Conservation (phyloP, 331 rosid species). For the Pyrus hybrid region DNA sequence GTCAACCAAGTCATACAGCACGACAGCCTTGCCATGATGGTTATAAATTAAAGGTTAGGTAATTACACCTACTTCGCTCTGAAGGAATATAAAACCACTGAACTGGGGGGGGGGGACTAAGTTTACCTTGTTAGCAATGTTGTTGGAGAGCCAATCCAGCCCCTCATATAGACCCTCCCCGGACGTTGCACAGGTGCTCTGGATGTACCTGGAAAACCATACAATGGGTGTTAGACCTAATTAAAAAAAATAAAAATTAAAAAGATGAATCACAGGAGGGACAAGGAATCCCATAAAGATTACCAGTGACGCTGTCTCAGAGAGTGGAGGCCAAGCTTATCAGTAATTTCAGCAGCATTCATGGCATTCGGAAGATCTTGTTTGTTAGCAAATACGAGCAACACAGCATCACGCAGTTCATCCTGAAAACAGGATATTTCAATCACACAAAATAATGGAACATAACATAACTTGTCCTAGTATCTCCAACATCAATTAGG, state of each 20-base stretch:
- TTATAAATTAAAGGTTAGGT: no score
- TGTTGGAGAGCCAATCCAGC: constrained; percentile 99
- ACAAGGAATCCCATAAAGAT: background rate
- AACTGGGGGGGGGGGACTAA: background rate
- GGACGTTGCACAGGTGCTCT: constrained; percentile 99
- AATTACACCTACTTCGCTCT: background rate
- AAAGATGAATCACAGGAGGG: background rate
- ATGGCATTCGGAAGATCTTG: constrained; percentile 99
- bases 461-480: background rate
- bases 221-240: constrained; percentile 5
- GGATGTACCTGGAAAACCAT: constrained; percentile 75
- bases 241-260: no score
- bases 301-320: constrained; percentile 99
- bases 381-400: constrained; percentile 98
- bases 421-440: constrained; percentile 39
- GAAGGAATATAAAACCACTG: background rate
- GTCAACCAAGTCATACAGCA: background rate
- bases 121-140: constrained; percentile 92
- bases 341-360: constrained; percentile 99
- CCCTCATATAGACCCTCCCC: constrained; percentile 99
- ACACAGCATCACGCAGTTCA: constrained; percentile 94
- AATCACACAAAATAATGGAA: background rate
- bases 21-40: background rate
- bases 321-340: constrained; percentile 98
- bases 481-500: background rate